Base-by-base conservation (phyloP, 192 early-diverging fungal species). In the Funneliformis mosseae region DNA sequence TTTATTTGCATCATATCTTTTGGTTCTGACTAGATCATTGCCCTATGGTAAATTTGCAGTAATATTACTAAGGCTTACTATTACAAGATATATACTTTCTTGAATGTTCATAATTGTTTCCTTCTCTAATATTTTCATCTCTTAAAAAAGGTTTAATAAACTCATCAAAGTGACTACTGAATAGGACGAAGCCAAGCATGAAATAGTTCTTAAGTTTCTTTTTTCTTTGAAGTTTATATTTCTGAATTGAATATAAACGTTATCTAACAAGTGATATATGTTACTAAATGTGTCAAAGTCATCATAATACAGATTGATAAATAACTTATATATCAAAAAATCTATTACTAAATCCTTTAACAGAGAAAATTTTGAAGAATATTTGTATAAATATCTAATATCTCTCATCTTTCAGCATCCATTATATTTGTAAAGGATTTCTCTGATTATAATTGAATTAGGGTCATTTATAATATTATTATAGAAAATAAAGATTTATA, bases 1-100 rank as follows among this genome's bases (percentile, higher is more conserved):
- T 25, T 18, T 23, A 45, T 33, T 72, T 25, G 70, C 70, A 0
- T 5, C 42, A 21, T 72, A 42, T 46, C 39, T 33, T 21, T 72
- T 72, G 10, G 46, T 42, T 27, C 38, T 10, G 9, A 25, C 70
- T 7, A 72, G 5, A 46, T 72, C 70, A 46, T 72, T 72, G 8
- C 70, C 70, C 21, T 70, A 28, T 33, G 38, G 68, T 14, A 70
- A 70, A 70, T 70, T 2, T 4, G 68, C 68, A 25, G 11, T 71
- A 9, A 71, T 38, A 71, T 46, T 5, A 7, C 69, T 18, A 71
- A 43, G 3, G 9, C 69, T 71, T 64, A 41, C 69, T 43, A 71
- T 46, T 43, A 71, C 41, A 12, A 41, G 5, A 16, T 16, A 41
- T 71, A n/a, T 6, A 43, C 0, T 46, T n/a, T n/a, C 18, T 23